Conservation (phyloP, 441 rosid species). For the Populus hybrid region DNA sequence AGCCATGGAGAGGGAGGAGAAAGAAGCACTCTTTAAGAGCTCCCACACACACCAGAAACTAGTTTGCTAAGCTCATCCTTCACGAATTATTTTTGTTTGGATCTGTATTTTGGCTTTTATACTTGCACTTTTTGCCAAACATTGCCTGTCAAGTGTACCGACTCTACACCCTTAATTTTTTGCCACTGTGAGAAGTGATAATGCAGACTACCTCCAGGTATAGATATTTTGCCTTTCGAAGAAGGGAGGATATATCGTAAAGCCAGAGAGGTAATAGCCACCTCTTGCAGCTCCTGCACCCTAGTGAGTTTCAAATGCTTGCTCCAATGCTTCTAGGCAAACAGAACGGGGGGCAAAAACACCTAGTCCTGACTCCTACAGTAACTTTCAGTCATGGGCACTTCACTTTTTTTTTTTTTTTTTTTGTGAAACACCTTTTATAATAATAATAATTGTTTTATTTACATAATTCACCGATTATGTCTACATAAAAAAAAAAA, state of each 20-base stretch:
- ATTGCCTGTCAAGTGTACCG: not conserved
- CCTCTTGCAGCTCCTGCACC: not conserved
- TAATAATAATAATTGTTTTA: too few relatives aligned
- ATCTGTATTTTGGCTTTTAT: constrained; percentile 25
- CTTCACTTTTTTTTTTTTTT: not conserved
- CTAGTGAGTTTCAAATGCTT: not conserved
- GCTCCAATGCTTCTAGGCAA: not conserved
- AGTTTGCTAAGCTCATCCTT: constrained; percentile 30
- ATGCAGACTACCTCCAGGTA: not conserved
- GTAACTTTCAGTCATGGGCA: not conserved
- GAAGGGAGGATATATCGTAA: not conserved
- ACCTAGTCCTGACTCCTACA: not conserved
- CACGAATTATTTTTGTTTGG: constrained; percentile 26
- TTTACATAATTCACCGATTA: not conserved
- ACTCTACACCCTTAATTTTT: not conserved
- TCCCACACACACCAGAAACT: constrained; percentile 30
- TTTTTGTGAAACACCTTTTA: not conserved
- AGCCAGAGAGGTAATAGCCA: not conserved
- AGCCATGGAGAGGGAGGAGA: constrained; percentile 16
- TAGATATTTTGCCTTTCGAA: not conserved
- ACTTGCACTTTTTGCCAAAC: not conserved
- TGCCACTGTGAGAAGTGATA: not conserved
- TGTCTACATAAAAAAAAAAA: not conserved
- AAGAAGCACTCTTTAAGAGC: constrained; percentile 16
- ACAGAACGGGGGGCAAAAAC: not conserved